phyloP scores from a whole-genome alignment of 495 filamentous ascomycete species.

The Diplogelasinospora grovesii region DNA sequence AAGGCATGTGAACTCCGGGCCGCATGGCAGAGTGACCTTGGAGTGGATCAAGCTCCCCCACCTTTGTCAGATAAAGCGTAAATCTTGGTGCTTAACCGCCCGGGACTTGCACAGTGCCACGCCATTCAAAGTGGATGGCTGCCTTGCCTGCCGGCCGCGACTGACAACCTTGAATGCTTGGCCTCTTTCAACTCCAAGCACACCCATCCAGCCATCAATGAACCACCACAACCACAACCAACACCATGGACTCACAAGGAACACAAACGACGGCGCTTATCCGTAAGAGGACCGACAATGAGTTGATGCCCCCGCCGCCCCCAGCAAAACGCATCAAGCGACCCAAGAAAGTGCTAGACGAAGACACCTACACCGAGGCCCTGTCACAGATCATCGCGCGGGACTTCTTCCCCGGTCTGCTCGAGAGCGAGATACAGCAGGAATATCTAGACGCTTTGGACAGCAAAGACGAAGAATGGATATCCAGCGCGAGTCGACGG shows the following conservation, averaged over 20 bases:
- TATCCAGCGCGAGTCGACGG: conserved; percentile 64
- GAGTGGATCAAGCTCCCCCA: too few relatives aligned
- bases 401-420: conserved; percentile 91
- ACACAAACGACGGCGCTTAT: conserved; percentile 42
- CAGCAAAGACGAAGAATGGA: conserved; percentile 78
- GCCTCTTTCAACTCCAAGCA: neutral
- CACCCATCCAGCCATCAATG: neutral
- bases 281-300: conserved; percentile 58
- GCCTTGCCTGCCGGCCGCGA: too few relatives aligned
- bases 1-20: too few relatives aligned
- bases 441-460: conserved; percentile 90
- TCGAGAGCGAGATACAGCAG: conserved; percentile 77
- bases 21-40: too few relatives aligned
- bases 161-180: too few relatives aligned
- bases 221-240: neutral
- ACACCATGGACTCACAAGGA: conserved; percentile 25
- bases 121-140: too few relatives aligned
- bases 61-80: too few relatives aligned
- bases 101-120: too few relatives aligned
- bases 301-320: conserved; percentile 88
- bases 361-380: conserved; percentile 87
- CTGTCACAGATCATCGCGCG: conserved; percentile 92
- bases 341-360: conserved; percentile 81
- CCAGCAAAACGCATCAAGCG: conserved; percentile 88
- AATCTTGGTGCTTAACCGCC: too few relatives aligned